A percentile compares a stretch with the other conserved stretches of the same genome.
phyloP scores from a whole-genome alignment of 2,329 filamentous ascomycete species.

The Xylariaceae sp. region DNA sequence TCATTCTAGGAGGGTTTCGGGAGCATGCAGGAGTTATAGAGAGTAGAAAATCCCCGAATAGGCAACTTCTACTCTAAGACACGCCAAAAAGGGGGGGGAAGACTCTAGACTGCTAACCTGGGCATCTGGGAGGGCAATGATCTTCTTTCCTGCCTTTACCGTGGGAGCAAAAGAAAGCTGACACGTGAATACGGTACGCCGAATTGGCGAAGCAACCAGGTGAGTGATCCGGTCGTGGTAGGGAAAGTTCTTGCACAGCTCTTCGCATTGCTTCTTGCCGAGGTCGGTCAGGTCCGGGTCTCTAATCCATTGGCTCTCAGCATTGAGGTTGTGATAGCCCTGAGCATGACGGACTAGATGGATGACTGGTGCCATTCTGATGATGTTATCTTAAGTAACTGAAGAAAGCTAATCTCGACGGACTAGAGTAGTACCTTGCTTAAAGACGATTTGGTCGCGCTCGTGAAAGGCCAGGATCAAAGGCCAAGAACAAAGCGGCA shows the following conservation, averaged over 20 bases:
- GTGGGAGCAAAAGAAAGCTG: conserved; percentile 70
- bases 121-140: conserved; percentile 74
- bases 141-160: conserved; percentile 52
- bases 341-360: conserved; percentile 77
- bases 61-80: no score
- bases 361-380: conserved; percentile 59
- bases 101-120: no score
- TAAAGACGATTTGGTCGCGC: not conserved
- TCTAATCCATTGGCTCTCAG: conserved; percentile 72
- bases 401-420: not conserved
- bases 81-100: no score
- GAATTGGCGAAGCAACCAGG: conserved; percentile 79
- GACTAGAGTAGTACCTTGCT: not conserved
- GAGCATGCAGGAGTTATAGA: no score
- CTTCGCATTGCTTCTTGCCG: conserved; percentile 77
- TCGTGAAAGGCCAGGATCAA: not conserved
- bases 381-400: not conserved
- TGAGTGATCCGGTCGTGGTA: conserved; percentile 69
- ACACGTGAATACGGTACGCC: conserved; percentile 81
- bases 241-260: conserved; percentile 68
- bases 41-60: no score
- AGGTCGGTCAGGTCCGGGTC: conserved; percentile 80
- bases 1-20: no score
- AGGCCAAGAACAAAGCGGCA: not conserved
- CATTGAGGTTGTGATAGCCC: conserved; percentile 80